Conservation (phyloP, 441 rosid genomes). For the Syzygium syzygioides region DNA sequence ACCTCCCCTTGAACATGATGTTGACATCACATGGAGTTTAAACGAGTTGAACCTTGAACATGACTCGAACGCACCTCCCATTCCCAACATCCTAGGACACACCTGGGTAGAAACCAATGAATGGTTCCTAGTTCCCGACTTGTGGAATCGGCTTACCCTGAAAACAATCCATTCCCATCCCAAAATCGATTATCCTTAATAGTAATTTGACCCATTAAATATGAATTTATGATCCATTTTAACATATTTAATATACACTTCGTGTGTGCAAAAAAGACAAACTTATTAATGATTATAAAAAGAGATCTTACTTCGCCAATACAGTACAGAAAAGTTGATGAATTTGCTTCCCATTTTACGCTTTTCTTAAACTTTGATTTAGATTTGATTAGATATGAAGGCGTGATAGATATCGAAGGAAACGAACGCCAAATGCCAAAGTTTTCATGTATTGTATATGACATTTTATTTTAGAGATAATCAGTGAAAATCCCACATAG, state of each 20-base stretch:
- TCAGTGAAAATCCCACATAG: rapidly evolving
- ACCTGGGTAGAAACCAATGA: rapidly evolving
- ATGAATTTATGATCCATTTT: too few species aligned
- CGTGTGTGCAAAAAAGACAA: rapidly evolving
- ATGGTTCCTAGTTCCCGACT: too few species aligned
- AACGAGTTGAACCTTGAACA: too few species aligned
- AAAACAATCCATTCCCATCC: too few species aligned
- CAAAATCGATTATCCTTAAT: rapidly evolving
- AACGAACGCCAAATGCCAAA: background rate
- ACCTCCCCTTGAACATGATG: too few species aligned
- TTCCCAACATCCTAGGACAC: too few species aligned
- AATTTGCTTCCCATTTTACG: background rate
- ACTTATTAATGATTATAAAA: background rate
- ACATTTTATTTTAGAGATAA: background rate
- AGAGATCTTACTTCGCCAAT: background rate
- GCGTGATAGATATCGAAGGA: background rate
- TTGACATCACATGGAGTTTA: too few species aligned
- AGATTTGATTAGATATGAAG: background rate
- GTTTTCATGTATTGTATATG: background rate
- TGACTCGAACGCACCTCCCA: too few species aligned
- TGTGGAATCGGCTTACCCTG: too few species aligned
- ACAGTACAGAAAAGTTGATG: background rate
- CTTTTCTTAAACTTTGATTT: background rate
- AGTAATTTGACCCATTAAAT: too few species aligned
- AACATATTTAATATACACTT: rapidly evolving